Evolutionary conservation across 2,329 filamentous ascomycete species (phyloP).

Genomic region (Neofusicoccum sp.): DNA sequence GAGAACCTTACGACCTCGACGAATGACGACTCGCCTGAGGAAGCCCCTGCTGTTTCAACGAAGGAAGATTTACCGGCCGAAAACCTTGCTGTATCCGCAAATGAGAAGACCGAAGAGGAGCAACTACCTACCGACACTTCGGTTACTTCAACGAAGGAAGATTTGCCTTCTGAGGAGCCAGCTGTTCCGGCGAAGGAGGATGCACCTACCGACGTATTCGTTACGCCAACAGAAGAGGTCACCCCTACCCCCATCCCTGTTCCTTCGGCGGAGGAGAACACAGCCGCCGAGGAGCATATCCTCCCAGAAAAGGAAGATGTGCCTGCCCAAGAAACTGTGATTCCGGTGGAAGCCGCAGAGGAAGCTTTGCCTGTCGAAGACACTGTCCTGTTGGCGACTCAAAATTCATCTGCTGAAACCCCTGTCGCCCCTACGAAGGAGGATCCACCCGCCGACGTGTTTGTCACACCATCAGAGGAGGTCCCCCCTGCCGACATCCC

Average conservation of each 20-base stretch:
- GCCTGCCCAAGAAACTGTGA: not conserved
- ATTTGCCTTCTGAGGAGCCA: not conserved
- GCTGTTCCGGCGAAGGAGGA: not conserved
- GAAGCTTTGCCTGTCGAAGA: conserved; percentile 2
- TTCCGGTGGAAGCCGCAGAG: not conserved
- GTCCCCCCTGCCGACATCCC: not conserved
- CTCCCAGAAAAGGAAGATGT: not conserved
- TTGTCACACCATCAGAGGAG: not conserved
- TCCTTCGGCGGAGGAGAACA: not conserved
- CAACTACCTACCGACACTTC: not conserved
- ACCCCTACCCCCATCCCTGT: not conserved
- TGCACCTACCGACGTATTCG: not conserved
- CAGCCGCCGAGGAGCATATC: not conserved
- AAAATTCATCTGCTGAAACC: not conserved
- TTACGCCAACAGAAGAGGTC: not conserved
- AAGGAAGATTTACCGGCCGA: not conserved
- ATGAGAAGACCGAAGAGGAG: not conserved
- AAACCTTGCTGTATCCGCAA: not conserved
- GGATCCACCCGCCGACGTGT: not conserved
- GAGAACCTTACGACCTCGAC: not conserved
- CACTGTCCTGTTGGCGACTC: not conserved
- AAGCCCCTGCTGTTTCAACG: not conserved
- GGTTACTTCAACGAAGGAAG: not conserved
- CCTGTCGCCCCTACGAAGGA: not conserved
- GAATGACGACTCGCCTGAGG: not conserved